Conservation (phyloP, 2,329 filamentous ascomycete genomes). For the Colletotrichum sp. region DNA sequence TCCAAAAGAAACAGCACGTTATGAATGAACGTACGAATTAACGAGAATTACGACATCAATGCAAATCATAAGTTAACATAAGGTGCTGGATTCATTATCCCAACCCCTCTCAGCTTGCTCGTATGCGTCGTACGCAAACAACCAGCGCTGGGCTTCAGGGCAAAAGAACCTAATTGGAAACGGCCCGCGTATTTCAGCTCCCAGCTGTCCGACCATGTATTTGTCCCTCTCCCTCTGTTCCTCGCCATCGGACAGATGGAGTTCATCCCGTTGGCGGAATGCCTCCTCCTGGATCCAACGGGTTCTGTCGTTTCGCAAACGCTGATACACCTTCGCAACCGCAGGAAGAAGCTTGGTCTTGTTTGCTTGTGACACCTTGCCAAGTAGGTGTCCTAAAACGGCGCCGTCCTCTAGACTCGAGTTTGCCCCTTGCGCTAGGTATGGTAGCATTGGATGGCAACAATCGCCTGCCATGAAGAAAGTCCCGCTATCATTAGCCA, state of each 20-base stretch:
- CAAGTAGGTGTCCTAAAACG: constrained; percentile 16
- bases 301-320: not conserved
- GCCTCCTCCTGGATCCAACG: constrained; percentile 5
- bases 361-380: not conserved
- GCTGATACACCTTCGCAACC: constrained; percentile 6
- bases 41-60: not conserved
- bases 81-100: not conserved
- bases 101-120: constrained; percentile 24
- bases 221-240: not conserved
- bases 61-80: not conserved
- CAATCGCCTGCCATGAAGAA: constrained; percentile 47
- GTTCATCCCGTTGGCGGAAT: not conserved
- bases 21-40: not conserved
- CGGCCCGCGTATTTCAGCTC: not conserved
- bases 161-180: constrained; percentile 13
- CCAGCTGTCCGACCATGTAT: not conserved
- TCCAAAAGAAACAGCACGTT: not conserved
- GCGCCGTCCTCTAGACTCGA: not conserved
- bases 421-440: constrained; percentile 48
- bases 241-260: constrained; percentile 9
- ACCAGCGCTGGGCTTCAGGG: not conserved
- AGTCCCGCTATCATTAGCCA: constrained; percentile 42
- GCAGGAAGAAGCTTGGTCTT: not conserved
- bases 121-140: constrained; percentile 14
- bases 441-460: constrained; percentile 52